Conservation (phyloP, 371 early-diverging fungal genomes). For the Mortierella sp. region DNA sequence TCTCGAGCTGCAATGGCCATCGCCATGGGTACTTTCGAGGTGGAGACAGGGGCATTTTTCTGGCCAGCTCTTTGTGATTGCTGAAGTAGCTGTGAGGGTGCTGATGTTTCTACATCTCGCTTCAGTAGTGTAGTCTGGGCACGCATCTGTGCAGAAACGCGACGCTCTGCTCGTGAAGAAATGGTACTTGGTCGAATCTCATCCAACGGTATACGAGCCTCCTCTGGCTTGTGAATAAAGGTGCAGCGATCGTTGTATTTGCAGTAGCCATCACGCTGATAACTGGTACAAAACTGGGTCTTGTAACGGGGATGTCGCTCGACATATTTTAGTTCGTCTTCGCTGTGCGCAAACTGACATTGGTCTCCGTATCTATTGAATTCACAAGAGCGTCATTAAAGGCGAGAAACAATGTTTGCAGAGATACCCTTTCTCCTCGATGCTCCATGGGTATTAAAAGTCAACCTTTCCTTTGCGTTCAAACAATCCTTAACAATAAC, state of each 20-base stretch:
- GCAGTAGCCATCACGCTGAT: slow-evolving; percentile 91
- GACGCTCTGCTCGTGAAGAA: neutral
- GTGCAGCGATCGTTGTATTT: slow-evolving; percentile 96
- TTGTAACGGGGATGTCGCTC: slow-evolving; percentile 96
- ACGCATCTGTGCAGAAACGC: neutral
- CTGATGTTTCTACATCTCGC: neutral
- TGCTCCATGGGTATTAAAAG: neutral
- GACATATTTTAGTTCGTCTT: slow-evolving; percentile 81
- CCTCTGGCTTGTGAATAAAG: slow-evolving; percentile 82
- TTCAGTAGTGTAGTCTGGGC: neutral
- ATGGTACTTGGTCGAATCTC: too few relatives aligned
- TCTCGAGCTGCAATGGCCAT: neutral
- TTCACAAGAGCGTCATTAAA: neutral
- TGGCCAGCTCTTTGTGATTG: too few relatives aligned
- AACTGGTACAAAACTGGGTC: slow-evolving; percentile 89
- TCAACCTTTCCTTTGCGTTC: too few relatives aligned
- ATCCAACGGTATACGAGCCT: slow-evolving; percentile 14
- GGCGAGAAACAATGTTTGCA: neutral
- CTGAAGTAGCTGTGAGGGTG: neutral
- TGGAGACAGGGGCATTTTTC: neutral
- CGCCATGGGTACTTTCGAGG: neutral
- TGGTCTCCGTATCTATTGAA: slow-evolving; percentile 81
- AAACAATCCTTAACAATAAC: slow-evolving; percentile 4
- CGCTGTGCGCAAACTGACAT: slow-evolving; percentile 97
- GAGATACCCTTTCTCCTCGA: neutral